Evolutionary conservation across 1,139 yeast genomes (phyloP), one percentile per base, ranked within the genome.

Genomic region (Lodderomyces margitis): DNA sequence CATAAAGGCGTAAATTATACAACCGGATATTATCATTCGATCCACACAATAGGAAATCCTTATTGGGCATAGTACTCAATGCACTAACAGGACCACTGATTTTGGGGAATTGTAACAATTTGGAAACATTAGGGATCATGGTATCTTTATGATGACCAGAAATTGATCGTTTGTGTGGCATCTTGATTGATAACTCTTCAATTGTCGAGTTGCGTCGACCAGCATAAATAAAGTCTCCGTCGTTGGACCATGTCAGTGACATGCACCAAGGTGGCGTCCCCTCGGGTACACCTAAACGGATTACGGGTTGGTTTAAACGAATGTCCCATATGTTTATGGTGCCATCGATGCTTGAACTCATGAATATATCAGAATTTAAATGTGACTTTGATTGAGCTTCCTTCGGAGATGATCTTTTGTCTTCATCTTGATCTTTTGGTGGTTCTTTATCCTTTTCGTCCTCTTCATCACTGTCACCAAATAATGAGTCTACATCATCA

Each of bases 261-360:
- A 86, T 83, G 62, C 96, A 85, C 98, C 98, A 92, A 0, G 98
- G 98, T 1, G 98, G 96, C 0, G 82, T 76, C 1, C 80, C 80
- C 5, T 74, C 69, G 0, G 88, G 80, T 3, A 82, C 78, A 1
- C 81, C 80, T 17, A 86, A 62, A 39, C 60, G 58, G 31, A 76
- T 68, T 3, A 83, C 72, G 0, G 81, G 83, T 28, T 57, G 55
- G 1, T 52, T 45, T 1, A 74, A 60, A 46, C 98, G 74, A 4
- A 77, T 66, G 61, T 92, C 98, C 96, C 97, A 91, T 8, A 92
- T 66, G 47, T 80, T 81, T 5, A 91, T 64, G 0, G 83, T 73
- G 6, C 99, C 98, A 58, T 91, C 95, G 43, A 89, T 82, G 16
- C 89, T 78, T 0, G 96, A 82, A 4, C 94, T 75, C 71, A 89